Evolutionary conservation across 805 yeast species (phyloP).

Genomic region (Candida insectalens): DNA sequence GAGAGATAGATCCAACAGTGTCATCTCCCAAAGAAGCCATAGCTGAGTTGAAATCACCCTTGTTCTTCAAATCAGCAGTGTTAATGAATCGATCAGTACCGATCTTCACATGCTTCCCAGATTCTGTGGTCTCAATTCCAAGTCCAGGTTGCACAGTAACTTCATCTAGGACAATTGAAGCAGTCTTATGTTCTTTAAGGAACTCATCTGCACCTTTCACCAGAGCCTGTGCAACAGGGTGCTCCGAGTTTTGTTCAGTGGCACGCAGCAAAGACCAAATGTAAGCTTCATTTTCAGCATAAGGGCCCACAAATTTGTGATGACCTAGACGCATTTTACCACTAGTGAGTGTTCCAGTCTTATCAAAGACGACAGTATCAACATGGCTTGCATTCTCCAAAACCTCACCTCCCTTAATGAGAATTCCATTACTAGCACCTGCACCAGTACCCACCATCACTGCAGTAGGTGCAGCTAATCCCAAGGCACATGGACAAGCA

Average conservation of each 20-base stretch:
- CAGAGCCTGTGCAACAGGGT: slow-evolving; percentile 78
- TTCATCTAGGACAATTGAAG: slow-evolving; percentile 19
- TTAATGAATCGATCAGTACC: slow-evolving; percentile 44
- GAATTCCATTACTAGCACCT: slow-evolving; percentile 82
- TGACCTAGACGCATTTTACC: slow-evolving; percentile 56
- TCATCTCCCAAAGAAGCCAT: slow-evolving; percentile 5
- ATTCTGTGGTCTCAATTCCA: slow-evolving; percentile 29
- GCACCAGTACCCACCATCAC: slow-evolving; percentile 98
- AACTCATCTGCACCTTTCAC: slow-evolving; percentile 21
- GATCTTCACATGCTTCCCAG: slow-evolving; percentile 31
- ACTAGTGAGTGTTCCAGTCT: slow-evolving; percentile 89
- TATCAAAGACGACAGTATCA: slow-evolving; percentile 72
- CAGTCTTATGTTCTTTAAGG: not conserved
- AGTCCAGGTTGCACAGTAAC: slow-evolving; percentile 32
- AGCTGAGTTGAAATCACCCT: slow-evolving; percentile 9
- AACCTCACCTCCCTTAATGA: slow-evolving; percentile 88
- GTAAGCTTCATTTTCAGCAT: slow-evolving; percentile 14
- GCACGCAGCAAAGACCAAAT: slow-evolving; percentile 46
- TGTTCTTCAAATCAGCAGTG: slow-evolving; percentile 13
- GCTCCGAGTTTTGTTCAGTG: slow-evolving; percentile 68
- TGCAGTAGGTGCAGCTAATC: slow-evolving; percentile 97
- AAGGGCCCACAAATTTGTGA: slow-evolving; percentile 11
- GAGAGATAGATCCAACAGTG: slow-evolving; percentile 15
- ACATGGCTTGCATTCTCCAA: slow-evolving; percentile 64
- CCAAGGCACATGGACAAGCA: slow-evolving; percentile 98